Evolutionary conservation across 148 eudicot species (phyloP), one percentile per base, ranked within the genome.

Genomic region (Cornus suecica): DNA sequence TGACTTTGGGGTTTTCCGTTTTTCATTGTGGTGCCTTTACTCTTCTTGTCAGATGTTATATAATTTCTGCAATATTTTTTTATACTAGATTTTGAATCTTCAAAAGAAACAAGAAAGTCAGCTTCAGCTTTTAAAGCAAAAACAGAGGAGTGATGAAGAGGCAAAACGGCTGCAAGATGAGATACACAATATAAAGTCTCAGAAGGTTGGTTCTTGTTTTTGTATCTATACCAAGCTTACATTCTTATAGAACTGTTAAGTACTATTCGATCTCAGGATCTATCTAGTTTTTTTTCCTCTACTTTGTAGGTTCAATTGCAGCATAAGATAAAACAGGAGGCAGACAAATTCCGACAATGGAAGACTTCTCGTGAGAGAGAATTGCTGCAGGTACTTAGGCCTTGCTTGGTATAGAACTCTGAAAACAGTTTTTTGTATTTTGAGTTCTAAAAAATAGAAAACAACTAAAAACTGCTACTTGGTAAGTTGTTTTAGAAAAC

Each of bases 271-370:
- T 58, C 62, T 2, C 22, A 52, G 58, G 58, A 52, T 5, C 58
- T 22, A 0, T 58, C 62, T 22, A 6, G 62, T 58, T 20, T 20
- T 3, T 58, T 58, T 58, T 58, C 62, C 23, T 18, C n/a, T 58
- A 58, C 24, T 58, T 74, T 80, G n/a, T 72, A 96, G 99, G 99
- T 96, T 82, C 99, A 93, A 83, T 77, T 96, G 86, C 99, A 96
- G 82, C 91, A 96, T 72, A 96, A 90, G 80, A 96, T 93, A 70
- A 96, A 96, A 83, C 99, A 93, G 88, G 99, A 96, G 82, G 90
- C 97, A 32, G 99, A 96, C 76, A 97, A 96, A 78, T 96, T 96
- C 86, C 94, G 99, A 75, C 91, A 80, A 68, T 96, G 99, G 99
- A 96, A 91, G 79, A 98, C 97, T 75, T 91, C 94, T 74, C 88